These are phyloP conservation scores for Alloascoidea africana DNA, from an alignment of 805 yeast genomes.

Conservation along the genomic window DNA sequence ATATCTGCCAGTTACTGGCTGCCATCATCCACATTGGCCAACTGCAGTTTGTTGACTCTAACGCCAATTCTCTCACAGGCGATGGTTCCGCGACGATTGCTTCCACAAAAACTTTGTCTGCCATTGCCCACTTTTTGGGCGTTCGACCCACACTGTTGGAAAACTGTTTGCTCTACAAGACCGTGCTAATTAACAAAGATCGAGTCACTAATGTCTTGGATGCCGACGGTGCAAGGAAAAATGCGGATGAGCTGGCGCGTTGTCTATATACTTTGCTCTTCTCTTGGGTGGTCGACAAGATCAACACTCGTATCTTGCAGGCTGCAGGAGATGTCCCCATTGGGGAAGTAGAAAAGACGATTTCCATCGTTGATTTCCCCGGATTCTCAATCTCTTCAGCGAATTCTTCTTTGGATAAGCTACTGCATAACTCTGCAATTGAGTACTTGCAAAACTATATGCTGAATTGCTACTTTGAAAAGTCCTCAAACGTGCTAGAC, in stretches of 20 bases:
- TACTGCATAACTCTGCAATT: constrained; percentile 25
- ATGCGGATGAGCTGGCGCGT: constrained; percentile 24
- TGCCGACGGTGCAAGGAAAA: constrained; percentile 22
- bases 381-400: constrained; percentile 20
- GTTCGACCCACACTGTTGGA: constrained; percentile 21
- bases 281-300: constrained; percentile 22
- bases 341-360: constrained; percentile 16
- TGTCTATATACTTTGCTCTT: constrained; percentile 22
- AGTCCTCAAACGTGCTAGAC: constrained; percentile 20
- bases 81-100: constrained; percentile 20
- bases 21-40: constrained; percentile 27
- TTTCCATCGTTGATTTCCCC: constrained; percentile 23
- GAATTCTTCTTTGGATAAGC: constrained; percentile 20
- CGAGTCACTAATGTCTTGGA: constrained; percentile 25
- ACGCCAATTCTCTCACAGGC: constrained; percentile 10
- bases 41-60: constrained; percentile 18
- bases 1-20: constrained; percentile 30
- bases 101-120: constrained; percentile 17
- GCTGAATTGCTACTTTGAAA: constrained; percentile 20
- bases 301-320: constrained; percentile 19
- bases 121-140: constrained; percentile 22
- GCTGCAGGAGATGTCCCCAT: constrained; percentile 8
- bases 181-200: constrained; percentile 19
- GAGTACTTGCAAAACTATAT: constrained; percentile 23
- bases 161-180: constrained; percentile 21